Evolutionary conservation across 257 asterid genomes (phyloP), one percentile per base, ranked within the genome.

Genomic region (Petunia secreta): DNA sequence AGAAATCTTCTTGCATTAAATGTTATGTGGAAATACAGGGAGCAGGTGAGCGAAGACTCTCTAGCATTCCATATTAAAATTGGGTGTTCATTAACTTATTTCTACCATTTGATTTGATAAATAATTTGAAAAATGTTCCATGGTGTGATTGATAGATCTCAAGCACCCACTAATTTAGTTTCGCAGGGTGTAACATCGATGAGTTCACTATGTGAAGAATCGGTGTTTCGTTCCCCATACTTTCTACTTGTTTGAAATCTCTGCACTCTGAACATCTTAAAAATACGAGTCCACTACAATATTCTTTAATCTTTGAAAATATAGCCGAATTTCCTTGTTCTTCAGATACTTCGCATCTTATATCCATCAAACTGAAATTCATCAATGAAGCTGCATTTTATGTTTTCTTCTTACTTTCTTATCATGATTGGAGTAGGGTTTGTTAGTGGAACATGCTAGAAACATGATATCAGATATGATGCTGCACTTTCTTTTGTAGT

Each of bases 11-110:
- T 95, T 5, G 99, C 99, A 16, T 59, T 95, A 85, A 95, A 95
- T 83, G 99, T 95, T 54, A 95, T 95, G 99, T 95, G 99, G 99
- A 95, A 95, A 84, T 95, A 95, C 85, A 88, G 86, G 95, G 99
- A 95, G 88, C 98, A 95, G 97, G 99, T 95, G 63, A 82, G 83
- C 80, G 63, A 59, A 73, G 25, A 50, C 13, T 50, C 36, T 73
- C 4, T 34, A 11, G 36, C 46, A 73, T 15, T 50, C 55, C 36
- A 0, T 73, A 73, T 11, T 73, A 46, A 73, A 40, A 11, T 3
- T 4, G 11, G 1, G 34, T 50, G 43, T 13, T 50, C 78, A 13
- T 50, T 50, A 34, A 50, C 34, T 8, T 73, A 36, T 36, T 11
- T 1, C 62, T 13, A 5, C 44, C 62, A 50, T 73, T 1, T 50